Percentiles rank a stretch among this genome's conserved stretches.
Conservation (phyloP, 306 rosid species). For the Lathyrus aphaca region DNA sequence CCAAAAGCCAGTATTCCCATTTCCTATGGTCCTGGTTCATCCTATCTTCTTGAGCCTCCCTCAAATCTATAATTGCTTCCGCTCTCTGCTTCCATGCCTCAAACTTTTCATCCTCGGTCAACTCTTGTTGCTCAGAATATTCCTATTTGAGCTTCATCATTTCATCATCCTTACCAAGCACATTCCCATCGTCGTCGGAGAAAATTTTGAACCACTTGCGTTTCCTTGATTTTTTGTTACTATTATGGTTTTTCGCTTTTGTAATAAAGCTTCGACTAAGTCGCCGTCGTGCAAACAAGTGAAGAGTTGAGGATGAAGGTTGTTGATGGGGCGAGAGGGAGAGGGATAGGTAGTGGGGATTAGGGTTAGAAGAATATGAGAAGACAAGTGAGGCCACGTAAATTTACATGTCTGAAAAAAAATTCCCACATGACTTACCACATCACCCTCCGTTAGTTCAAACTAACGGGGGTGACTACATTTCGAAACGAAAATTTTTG, state of each 20-base stretch:
- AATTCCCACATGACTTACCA: too few species aligned
- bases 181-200: slow-evolving; percentile 74
- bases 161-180: slow-evolving; percentile 84
- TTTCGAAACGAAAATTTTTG: too few species aligned
- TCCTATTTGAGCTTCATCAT: slow-evolving; percentile 48
- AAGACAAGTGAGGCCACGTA: too few species aligned
- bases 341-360: slow-evolving; percentile 32
- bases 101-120: slow-evolving; percentile 62
- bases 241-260: slow-evolving; percentile 50
- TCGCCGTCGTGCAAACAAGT: slow-evolving; percentile 19
- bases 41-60: slow-evolving; percentile 77
- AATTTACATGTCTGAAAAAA: too few species aligned
- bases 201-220: slow-evolving; percentile 80
- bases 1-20: slow-evolving; percentile 92
- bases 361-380: too few species aligned
- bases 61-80: slow-evolving; percentile 78
- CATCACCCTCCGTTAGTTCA: too few species aligned
- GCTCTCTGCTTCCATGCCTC: slow-evolving; percentile 96
- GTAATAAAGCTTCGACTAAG: slow-evolving; percentile 47
- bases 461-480: too few species aligned
- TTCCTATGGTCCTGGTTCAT: slow-evolving; percentile 61
- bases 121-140: slow-evolving; percentile 18
- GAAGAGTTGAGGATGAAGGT: too few species aligned
- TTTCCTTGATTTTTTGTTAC: slow-evolving; percentile 40
- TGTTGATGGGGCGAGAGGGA: slow-evolving; percentile 3